Evolutionary conservation across 2,329 filamentous ascomycete genomes (phyloP).

Genomic region (Alternaria triticimaculans): DNA sequence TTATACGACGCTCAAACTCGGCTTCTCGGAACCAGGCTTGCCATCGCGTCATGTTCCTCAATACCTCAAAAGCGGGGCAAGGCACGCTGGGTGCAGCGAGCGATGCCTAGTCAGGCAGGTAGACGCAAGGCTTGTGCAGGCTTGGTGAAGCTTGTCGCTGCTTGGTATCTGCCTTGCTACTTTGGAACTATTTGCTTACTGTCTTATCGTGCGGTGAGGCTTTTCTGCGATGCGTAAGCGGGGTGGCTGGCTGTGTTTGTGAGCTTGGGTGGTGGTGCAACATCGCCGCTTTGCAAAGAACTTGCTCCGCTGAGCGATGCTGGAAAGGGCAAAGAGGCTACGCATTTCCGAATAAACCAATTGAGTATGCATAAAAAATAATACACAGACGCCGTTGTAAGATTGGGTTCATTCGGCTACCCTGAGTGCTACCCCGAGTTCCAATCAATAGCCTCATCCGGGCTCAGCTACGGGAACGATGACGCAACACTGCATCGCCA

Average conservation of each 20-base stretch:
- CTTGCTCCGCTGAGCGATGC: not conserved
- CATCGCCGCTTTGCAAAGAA: not conserved
- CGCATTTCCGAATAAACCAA: not conserved
- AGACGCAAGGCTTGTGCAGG: conserved; percentile 18
- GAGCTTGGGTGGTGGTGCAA: not conserved
- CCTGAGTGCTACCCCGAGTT: not conserved
- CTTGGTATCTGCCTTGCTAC: conserved; percentile 11
- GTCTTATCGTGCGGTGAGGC: not conserved
- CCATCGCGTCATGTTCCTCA: conserved; percentile 13
- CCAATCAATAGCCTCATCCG: not conserved
- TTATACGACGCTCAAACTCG: conserved; percentile 4
- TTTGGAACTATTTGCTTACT: not conserved
- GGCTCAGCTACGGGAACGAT: not conserved
- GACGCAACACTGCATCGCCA: not conserved
- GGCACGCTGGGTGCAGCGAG: not conserved
- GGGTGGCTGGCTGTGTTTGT: not conserved
- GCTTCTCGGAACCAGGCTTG: not conserved
- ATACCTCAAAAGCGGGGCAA: conserved; percentile 11
- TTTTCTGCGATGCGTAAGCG: not conserved
- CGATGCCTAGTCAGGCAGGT: conserved; percentile 22
- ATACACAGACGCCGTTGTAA: not conserved
- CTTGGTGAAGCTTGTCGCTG: conserved; percentile 24
- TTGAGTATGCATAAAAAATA: not conserved
- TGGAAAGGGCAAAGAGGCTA: not conserved
- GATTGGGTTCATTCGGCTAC: not conserved